Evolutionary conservation across 148 eudicot genomes (phyloP), one percentile per base, ranked within the genome.

Genomic region (Silene uniflora): DNA sequence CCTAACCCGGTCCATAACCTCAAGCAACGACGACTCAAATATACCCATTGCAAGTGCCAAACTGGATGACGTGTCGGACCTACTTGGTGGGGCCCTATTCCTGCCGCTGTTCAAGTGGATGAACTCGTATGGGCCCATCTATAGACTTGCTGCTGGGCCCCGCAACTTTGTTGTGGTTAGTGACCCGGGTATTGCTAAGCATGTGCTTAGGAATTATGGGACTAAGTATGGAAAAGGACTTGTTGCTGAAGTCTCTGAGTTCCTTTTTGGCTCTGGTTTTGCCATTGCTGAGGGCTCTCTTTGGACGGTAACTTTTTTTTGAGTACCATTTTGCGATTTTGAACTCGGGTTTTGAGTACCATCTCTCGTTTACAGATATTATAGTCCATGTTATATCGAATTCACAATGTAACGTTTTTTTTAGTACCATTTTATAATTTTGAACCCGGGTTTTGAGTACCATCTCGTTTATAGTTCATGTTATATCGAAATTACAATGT

Each of bases 221-320:
- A 87, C 85, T 5, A 89, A 82, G 80, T 95, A n/a, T n/a, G n/a
- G n/a, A n/a, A n/a, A n/a, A n/a, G n/a, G n/a, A n/a, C n/a, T n/a
- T n/a, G n/a, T n/a, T n/a, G 84, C 88, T 71, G 98, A 95, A 80
- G 98, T 95, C 6, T 90, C 97, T 44, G 96, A 95, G 71, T 92
- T 95, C 65, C 84, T 92, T 55, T 92, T 95, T 70, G 98, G 98
- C 3, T 90, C 97, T 3, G 98, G 98, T 14, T 92, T 95, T 35
- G 98, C 98, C 71, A 95, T 95, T 81, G 98, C 98, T 56, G 98
- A 95, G 76, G 98, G 96, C 72, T 81, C 91, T 47, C 91, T 95
- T 69, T 95, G 98, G n/a, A n/a, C 35, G 35, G 35, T 32, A 32
- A 32, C 35, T 32, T 0, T 0, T 4, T 32, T 32, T 2, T 27